These are phyloP conservation scores for Claviceps fusiformis DNA, from an alignment of 2,329 filamentous ascomycete genomes.

Conservation along the genomic window DNA sequence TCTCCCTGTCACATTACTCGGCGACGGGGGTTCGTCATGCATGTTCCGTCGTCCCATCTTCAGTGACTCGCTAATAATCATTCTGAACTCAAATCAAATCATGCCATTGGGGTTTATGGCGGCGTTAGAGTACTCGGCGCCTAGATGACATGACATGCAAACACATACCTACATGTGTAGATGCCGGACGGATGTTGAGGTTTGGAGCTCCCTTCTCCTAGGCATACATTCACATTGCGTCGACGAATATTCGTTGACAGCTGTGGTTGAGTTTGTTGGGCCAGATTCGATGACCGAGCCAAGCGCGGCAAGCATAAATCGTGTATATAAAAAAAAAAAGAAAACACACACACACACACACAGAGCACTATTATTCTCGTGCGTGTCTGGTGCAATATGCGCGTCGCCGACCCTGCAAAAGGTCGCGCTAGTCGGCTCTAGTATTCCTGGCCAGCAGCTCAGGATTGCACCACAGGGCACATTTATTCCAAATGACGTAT, in stretches of 20 bases:
- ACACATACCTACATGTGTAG: too few species aligned
- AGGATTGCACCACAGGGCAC: slow-evolving; percentile 2
- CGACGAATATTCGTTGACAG: neutral
- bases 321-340: too few species aligned
- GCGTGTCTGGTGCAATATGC: neutral
- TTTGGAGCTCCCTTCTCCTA: too few species aligned
- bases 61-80: neutral
- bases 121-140: too few species aligned
- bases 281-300: neutral
- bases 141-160: too few species aligned
- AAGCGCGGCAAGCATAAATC: neutral
- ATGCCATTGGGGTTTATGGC: too few species aligned
- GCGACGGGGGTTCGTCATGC: neutral
- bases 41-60: neutral
- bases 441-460: neutral
- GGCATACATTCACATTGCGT: too few species aligned
- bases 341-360: too few species aligned
- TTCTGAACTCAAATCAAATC: too few species aligned
- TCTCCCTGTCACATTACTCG: neutral
- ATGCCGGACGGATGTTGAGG: too few species aligned
- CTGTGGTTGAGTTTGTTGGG: neutral
- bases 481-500: slow-evolving; percentile 4
- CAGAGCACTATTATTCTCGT: neutral
- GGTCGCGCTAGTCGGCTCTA: slow-evolving; percentile 5
- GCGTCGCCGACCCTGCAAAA: slow-evolving; percentile 6